Evolutionary conservation across 2,329 filamentous ascomycete genomes (phyloP).

Genomic region (Exophiala dermatitidis): DNA sequence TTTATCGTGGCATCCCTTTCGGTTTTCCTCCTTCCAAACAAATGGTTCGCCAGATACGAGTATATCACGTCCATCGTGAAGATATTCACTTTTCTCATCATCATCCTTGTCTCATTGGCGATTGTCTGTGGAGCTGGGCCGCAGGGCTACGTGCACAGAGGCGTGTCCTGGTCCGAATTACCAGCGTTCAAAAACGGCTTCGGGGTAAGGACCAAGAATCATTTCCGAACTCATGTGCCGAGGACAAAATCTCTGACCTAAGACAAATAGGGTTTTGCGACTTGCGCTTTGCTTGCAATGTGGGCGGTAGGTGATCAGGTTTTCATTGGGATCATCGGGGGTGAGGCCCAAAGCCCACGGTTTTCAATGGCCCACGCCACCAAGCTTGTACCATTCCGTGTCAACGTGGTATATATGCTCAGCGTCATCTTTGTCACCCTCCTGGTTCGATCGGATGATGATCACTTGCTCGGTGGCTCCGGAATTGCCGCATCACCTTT

Average conservation of each 20-base stretch:
- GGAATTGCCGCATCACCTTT: constrained; percentile 31
- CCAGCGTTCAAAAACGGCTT: constrained; percentile 34
- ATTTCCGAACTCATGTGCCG: too few species aligned
- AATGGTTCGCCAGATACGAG: constrained; percentile 35
- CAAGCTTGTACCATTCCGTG: constrained; percentile 31
- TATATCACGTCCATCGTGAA: constrained; percentile 35
- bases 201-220: constrained; percentile 8
- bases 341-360: constrained; percentile 33
- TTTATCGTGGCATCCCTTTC: constrained; percentile 22
- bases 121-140: constrained; percentile 38
- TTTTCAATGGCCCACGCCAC: constrained; percentile 33
- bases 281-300: constrained; percentile 29
- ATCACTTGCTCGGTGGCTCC: constrained; percentile 28
- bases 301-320: constrained; percentile 31
- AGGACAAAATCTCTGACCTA: too few species aligned
- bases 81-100: constrained; percentile 34
- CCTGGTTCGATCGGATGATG: constrained; percentile 27
- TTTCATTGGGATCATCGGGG: constrained; percentile 33
- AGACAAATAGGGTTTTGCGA: neutral
- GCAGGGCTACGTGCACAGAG: constrained; percentile 30
- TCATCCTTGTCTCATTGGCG: constrained; percentile 34
- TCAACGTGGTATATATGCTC: constrained; percentile 30
- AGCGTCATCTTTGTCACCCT: constrained; percentile 29
- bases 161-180: constrained; percentile 31
- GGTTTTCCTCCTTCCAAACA: constrained; percentile 30